phyloP scores from a whole-genome alignment of 805 yeast genomes.

The Hanseniaspora jakobsenii region DNA sequence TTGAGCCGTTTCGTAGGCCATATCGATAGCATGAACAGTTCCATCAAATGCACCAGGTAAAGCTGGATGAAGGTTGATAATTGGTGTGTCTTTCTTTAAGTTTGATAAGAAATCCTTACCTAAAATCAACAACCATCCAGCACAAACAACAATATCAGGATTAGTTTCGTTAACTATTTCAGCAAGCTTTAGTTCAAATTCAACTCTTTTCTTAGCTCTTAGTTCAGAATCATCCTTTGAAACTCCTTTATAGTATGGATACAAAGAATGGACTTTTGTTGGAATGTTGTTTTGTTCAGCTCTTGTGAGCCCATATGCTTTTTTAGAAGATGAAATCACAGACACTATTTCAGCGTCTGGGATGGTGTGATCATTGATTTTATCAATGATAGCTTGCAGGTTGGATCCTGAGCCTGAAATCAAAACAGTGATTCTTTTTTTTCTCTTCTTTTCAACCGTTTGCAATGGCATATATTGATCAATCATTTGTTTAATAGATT shows the following conservation, averaged over 20 bases:
- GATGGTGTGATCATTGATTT: constrained; percentile 32
- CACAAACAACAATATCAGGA: constrained; percentile 88
- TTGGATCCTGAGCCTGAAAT: constrained; percentile 96
- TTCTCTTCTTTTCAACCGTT: constrained; percentile 14
- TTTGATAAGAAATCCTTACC: constrained; percentile 66
- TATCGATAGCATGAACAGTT: constrained; percentile 79
- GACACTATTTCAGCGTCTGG: constrained; percentile 35
- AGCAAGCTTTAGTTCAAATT: constrained; percentile 72
- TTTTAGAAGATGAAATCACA: constrained; percentile 73
- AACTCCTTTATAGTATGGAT: constrained; percentile 58
- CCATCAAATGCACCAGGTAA: constrained; percentile 96
- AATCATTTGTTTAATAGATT: neutral
- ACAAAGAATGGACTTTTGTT: constrained; percentile 59
- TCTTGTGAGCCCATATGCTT: constrained; percentile 79
- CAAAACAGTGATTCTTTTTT: constrained; percentile 42
- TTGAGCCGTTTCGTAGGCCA: constrained; percentile 94
- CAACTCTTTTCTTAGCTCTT: constrained; percentile 50
- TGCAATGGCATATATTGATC: neutral
- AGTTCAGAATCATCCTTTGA: constrained; percentile 54
- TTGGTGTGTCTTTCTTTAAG: constrained; percentile 51
- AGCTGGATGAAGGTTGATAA: constrained; percentile 92
- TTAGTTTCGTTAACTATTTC: constrained; percentile 45
- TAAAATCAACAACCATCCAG: constrained; percentile 95
- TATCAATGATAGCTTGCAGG: constrained; percentile 85
- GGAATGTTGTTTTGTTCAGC: constrained; percentile 62